Evolutionary conservation across 2,329 filamentous ascomycete species (phyloP).

Genomic region (Colletotrichum horii): DNA sequence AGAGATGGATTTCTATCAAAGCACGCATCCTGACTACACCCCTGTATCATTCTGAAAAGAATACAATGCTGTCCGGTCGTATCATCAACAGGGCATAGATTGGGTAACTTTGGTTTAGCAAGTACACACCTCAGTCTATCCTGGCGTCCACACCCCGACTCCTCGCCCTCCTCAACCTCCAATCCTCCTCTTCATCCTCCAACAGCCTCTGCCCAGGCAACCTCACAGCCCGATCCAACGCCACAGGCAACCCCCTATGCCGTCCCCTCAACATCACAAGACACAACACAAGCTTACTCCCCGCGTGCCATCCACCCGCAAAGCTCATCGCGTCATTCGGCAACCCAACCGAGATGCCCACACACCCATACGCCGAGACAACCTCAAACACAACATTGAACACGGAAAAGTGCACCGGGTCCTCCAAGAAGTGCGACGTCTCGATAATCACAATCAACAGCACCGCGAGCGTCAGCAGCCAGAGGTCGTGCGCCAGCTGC

Average conservation of each 20-base stretch:
- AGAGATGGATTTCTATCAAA: too few relatives aligned
- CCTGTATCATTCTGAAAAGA: too few relatives aligned
- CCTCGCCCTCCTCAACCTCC: slow-evolving; percentile 1
- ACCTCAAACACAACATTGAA: slow-evolving; percentile 68
- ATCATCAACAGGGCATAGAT: too few relatives aligned
- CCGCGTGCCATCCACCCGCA: slow-evolving; percentile 55
- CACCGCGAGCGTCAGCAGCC: slow-evolving; percentile 67
- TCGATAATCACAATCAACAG: slow-evolving; percentile 67
- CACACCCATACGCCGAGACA: slow-evolving; percentile 63
- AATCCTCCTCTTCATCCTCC: slow-evolving; percentile 34
- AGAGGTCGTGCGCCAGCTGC: slow-evolving; percentile 71
- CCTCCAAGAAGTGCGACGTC: slow-evolving; percentile 54
- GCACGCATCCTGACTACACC: too few relatives aligned
- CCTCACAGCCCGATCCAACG: slow-evolving; percentile 57
- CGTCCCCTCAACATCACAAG: slow-evolving; percentile 62
- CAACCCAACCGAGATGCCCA: slow-evolving; percentile 64
- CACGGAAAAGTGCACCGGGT: slow-evolving; percentile 59
- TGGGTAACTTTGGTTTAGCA: too few relatives aligned
- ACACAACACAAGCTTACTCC: slow-evolving; percentile 63
- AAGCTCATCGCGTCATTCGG: slow-evolving; percentile 61
- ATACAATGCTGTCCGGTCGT: too few relatives aligned
- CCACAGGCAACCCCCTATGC: slow-evolving; percentile 61
- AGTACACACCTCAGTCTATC: too few relatives aligned
- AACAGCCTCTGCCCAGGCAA: slow-evolving; percentile 40
- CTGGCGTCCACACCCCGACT: background rate